Evolutionary conservation across 495 filamentous ascomycete genomes (phyloP).

Genomic region (Aspergillus taichungensis): DNA sequence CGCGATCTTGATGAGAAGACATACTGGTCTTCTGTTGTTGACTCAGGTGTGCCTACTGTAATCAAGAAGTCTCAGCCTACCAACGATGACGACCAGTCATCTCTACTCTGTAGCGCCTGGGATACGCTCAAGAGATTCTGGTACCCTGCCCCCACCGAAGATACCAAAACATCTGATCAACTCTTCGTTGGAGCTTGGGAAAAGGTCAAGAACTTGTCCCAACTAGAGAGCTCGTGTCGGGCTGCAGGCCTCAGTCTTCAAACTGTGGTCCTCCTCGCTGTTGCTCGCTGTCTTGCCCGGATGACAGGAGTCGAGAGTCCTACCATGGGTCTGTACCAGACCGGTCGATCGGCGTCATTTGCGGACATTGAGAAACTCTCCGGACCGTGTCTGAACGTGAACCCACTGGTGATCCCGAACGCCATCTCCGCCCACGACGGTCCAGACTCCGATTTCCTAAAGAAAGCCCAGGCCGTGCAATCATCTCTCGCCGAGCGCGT

Average conservation of each 20-base stretch:
- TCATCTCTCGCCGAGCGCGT: slow-evolving; percentile 19
- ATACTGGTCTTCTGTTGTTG: slow-evolving; percentile 15
- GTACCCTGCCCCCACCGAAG: not conserved
- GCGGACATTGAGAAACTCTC: slow-evolving; percentile 13
- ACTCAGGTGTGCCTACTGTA: slow-evolving; percentile 7
- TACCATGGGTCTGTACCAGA: slow-evolving; percentile 26
- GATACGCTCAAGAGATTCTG: no score
- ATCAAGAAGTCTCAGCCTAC: slow-evolving; percentile 1
- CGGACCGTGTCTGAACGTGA: slow-evolving; percentile 24
- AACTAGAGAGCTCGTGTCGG: slow-evolving; percentile 13
- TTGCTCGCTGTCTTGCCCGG: slow-evolving; percentile 18
- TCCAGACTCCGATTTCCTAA: not conserved
- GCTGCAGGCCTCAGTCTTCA: slow-evolving; percentile 13
- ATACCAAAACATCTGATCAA: slow-evolving; percentile 1
- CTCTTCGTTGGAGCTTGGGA: slow-evolving; percentile 17
- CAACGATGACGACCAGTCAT: not conserved
- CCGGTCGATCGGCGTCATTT: slow-evolving; percentile 20
- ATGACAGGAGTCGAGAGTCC: slow-evolving; percentile 13
- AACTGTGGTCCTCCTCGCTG: slow-evolving; percentile 21
- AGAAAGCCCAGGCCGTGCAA: slow-evolving; percentile 15
- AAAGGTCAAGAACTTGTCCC: slow-evolving; percentile 14
- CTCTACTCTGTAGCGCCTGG: no score
- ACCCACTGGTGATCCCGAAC: slow-evolving; percentile 14
- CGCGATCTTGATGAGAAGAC: slow-evolving; percentile 10
- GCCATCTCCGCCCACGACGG: not conserved